Evolutionary conservation across 2,329 filamentous ascomycete species (phyloP).

Genomic region (Calonectria pseudoturangicola): DNA sequence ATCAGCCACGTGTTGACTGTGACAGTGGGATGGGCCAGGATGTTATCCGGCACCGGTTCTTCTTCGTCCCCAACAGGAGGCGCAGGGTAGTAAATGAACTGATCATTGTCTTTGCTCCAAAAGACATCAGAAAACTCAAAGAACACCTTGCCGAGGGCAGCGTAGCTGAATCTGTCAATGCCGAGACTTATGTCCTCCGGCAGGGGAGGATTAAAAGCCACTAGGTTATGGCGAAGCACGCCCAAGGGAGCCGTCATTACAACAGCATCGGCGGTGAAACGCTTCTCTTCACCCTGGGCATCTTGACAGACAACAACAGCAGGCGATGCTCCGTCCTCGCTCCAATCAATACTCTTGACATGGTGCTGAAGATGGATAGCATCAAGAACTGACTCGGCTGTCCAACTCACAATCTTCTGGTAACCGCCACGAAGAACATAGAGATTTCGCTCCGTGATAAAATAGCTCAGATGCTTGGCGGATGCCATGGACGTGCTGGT

Average conservation of each 20-base stretch:
- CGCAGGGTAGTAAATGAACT: slow-evolving; percentile 37
- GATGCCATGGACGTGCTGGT: slow-evolving; percentile 37
- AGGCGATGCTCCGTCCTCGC: slow-evolving; percentile 29
- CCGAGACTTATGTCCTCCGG: slow-evolving; percentile 28
- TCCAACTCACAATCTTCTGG: slow-evolving; percentile 37
- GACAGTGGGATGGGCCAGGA: slow-evolving; percentile 35
- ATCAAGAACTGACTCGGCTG: slow-evolving; percentile 37
- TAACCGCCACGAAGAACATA: slow-evolving; percentile 38
- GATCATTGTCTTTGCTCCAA: slow-evolving; percentile 39
- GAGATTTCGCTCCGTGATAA: slow-evolving; percentile 38
- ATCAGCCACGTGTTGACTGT: slow-evolving; percentile 38
- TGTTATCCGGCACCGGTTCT: slow-evolving; percentile 11
- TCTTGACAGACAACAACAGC: slow-evolving; percentile 31
- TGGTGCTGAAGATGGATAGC: slow-evolving; percentile 29
- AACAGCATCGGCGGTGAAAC: slow-evolving; percentile 30
- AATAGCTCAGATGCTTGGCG: slow-evolving; percentile 36
- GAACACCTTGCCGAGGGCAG: slow-evolving; percentile 37
- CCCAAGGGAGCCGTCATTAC: slow-evolving; percentile 35
- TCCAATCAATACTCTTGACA: slow-evolving; percentile 32
- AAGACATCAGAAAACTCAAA: slow-evolving; percentile 40
- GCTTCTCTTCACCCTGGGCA: slow-evolving; percentile 27
- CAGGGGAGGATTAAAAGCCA: slow-evolving; percentile 29
- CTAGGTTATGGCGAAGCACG: slow-evolving; percentile 27
- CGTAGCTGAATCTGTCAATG: slow-evolving; percentile 33
- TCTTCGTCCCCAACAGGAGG: slow-evolving; percentile 21